phyloP scores from a whole-genome alignment of 176 grass and related monocot genomes.

The sorghum (Sorghum bicolor) region DNA sequence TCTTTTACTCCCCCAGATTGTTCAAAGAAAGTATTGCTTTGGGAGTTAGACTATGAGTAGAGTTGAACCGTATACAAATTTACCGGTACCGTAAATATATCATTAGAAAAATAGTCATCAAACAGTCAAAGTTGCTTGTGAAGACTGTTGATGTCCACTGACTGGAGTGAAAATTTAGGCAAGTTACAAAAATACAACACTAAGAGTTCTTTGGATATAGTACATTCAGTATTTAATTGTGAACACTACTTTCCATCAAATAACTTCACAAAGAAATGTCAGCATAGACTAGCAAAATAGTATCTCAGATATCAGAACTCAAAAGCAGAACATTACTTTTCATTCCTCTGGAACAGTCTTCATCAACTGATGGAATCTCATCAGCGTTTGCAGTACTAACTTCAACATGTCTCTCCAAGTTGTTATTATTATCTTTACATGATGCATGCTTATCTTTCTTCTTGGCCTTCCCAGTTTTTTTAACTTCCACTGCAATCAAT shows the following conservation, averaged over 20 bases:
- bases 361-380: conserved; percentile 64
- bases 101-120: not conserved
- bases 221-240: not conserved
- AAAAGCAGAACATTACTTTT: conserved; percentile 60
- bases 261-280: not conserved
- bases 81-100: not conserved
- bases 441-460: conserved; percentile 33
- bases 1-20: not conserved
- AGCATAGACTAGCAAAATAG: not conserved
- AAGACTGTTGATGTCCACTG: not conserved
- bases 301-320: not conserved
- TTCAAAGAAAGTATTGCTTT: not conserved
- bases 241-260: not conserved
- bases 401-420: conserved; percentile 36
- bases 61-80: not conserved
- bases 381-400: conserved; percentile 41
- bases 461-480: conserved; percentile 44
- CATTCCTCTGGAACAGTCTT: conserved; percentile 89
- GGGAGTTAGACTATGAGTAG: not conserved
- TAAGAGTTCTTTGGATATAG: not conserved
- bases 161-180: not conserved
- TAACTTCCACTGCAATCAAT: conserved; percentile 58
- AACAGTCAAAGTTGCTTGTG: not conserved
- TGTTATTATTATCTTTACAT: conserved; percentile 31
- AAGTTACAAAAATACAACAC: not conserved